Evolutionary conservation across 2,329 filamentous ascomycete species (phyloP).

Genomic region (Verticillium tricorpus): DNA sequence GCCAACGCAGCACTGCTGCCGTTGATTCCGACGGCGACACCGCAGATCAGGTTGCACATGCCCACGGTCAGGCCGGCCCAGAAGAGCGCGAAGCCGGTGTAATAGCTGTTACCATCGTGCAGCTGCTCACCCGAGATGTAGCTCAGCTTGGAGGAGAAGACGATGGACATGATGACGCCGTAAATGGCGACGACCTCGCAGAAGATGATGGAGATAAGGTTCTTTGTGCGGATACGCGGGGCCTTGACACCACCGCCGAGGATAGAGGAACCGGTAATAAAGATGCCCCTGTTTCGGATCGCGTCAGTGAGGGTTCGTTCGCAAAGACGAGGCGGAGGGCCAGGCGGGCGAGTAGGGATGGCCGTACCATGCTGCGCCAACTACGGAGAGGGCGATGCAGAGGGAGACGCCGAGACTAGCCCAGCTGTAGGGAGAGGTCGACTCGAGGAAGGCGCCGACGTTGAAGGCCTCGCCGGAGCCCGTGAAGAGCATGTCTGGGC

Average conservation of each 20-base stretch:
- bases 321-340: background rate
- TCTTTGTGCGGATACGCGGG: conserved; percentile 97
- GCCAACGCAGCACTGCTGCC: conserved; percentile 93
- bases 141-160: conserved; percentile 87
- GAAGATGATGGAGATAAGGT: conserved; percentile 99
- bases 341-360: background rate
- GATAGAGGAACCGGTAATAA: conserved; percentile 97
- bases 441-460: conserved; percentile 91
- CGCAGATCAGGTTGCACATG: conserved; percentile 92
- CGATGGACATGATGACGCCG: conserved; percentile 99
- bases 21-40: conserved; percentile 96
- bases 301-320: conserved; percentile 4
- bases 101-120: conserved; percentile 77
- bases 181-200: conserved; percentile 99
- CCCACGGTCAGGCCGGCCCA: conserved; percentile 95
- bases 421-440: conserved; percentile 91
- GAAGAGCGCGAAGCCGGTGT: conserved; percentile 92
- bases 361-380: conserved; percentile 90
- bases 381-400: conserved; percentile 93
- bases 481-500: conserved; percentile 94
- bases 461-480: conserved; percentile 95
- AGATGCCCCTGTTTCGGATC: conserved; percentile 73
- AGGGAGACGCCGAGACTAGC: conserved; percentile 84
- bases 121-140: conserved; percentile 59
- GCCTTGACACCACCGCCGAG: conserved; percentile 94